Evolutionary conservation across 257 asterid genomes (phyloP).

Genomic region (Solanum commersonii): DNA sequence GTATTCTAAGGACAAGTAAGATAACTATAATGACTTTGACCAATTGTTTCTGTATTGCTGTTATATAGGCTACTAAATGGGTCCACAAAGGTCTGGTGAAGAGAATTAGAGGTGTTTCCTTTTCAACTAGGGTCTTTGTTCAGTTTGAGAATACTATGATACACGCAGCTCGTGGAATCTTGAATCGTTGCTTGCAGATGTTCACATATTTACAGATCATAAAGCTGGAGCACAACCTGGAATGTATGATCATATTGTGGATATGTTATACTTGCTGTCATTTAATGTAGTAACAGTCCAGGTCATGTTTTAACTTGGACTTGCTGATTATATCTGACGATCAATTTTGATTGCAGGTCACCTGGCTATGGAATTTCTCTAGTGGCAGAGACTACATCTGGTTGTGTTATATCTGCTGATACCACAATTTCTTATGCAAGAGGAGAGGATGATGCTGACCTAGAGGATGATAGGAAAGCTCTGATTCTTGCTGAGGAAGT

Average conservation of each 20-base stretch:
- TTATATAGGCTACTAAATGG: slow-evolving; percentile 61
- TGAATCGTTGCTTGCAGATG: slow-evolving; percentile 69
- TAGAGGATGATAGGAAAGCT: slow-evolving; percentile 43
- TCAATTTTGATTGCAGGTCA: slow-evolving; percentile 43
- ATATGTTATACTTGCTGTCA: not conserved
- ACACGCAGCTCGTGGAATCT: slow-evolving; percentile 81
- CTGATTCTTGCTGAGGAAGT: slow-evolving; percentile 55
- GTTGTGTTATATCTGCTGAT: slow-evolving; percentile 68
- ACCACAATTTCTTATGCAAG: slow-evolving; percentile 43
- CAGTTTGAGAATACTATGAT: slow-evolving; percentile 74
- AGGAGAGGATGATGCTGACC: slow-evolving; percentile 32
- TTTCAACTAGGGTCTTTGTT: slow-evolving; percentile 71
- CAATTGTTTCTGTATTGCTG: not conserved
- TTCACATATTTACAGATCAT: slow-evolving; percentile 76
- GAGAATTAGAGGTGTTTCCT: slow-evolving; percentile 75
- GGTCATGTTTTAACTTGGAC: not conserved
- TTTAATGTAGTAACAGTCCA: not conserved
- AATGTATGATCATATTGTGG: slow-evolving; percentile 34
- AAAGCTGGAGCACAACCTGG: slow-evolving; percentile 70
- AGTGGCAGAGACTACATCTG: slow-evolving; percentile 77
- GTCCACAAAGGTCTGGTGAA: slow-evolving; percentile 87
- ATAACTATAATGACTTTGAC: not conserved
- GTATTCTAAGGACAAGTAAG: not conserved
- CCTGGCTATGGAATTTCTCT: slow-evolving; percentile 89
- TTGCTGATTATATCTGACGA: not conserved